Evolutionary conservation across 768 basidiomycete species (phyloP), one percentile per base, ranked within the genome.

Genomic region (Mrakia frigida): DNA sequence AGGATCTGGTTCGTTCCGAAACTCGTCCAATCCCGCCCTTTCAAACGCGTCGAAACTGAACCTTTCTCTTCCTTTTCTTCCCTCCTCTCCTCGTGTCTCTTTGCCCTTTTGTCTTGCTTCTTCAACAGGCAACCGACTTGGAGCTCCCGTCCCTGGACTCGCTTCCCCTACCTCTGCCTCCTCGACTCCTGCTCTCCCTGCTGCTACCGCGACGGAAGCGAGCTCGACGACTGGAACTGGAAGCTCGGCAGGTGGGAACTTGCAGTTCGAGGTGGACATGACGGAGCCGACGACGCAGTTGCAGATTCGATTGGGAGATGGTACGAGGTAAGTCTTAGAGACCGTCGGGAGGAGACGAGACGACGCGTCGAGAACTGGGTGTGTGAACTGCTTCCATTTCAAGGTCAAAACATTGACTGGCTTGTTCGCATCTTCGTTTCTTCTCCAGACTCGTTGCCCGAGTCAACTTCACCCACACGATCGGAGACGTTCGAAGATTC

Each of bases 381-480:
- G n/a, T n/a, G n/a, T n/a, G n/a, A n/a, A n/a, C n/a, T n/a, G n/a
- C n/a, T n/a, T n/a, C n/a, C 43, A 46, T 46, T 18, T 46, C 52
- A 2, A 18, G 9, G 43, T 7, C 43, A 46, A 46, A 46, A 18
- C 43, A 9, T 35, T 25, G 11, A 74, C 33, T 43, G 35, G 43
- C 23, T 41, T 61, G n/a, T 46, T 6, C 73, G 39, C 56, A 16
- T 70, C n/a, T 68, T 35, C 37, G 4, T 39, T 25, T 28, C n/a
- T n/a, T n/a, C n/a, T n/a, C 39, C 68, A 41, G 68, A 69, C 52
- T 68, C 25, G 68, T 75, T 5, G 89, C 88, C 61, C 86, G 92
- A 73, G 92, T 96, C 90, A 98, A 98, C 82, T 85, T 93, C 77
- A 90, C 90, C 3, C 94, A 98, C 81, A 96, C 92, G 0, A 90